Conservation (phyloP, 129 eudicot genomes). For the Ambrosia trifida region DNA sequence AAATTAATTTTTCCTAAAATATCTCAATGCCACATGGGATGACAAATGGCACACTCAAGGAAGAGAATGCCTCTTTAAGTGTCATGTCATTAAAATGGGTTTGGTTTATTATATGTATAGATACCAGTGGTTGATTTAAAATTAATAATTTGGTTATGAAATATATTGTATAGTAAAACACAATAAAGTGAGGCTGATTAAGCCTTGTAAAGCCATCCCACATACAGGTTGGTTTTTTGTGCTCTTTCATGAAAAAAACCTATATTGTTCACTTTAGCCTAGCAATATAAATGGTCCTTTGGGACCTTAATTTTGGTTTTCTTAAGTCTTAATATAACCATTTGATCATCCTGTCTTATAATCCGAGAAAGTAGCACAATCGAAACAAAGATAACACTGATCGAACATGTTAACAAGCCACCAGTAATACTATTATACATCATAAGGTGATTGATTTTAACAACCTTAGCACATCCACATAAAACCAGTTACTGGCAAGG, state of each 20-base stretch:
- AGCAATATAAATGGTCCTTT: background rate
- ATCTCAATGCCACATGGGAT: too few species aligned
- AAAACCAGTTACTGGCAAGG: constrained; percentile 11
- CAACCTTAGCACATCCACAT: constrained; percentile 15
- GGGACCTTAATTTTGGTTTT: background rate
- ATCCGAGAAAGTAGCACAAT: background rate
- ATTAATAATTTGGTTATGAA: background rate
- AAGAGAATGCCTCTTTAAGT: too few species aligned
- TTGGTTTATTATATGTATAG: too few species aligned
- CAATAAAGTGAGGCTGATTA: background rate
- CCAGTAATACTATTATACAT: background rate
- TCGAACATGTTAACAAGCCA: background rate
- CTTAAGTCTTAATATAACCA: background rate
- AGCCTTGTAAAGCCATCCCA: background rate
- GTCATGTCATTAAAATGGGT: too few species aligned
- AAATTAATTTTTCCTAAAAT: too few species aligned
- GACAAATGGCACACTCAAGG: too few species aligned
- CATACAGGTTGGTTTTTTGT: background rate
- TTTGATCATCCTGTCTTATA: background rate
- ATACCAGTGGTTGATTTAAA: background rate
- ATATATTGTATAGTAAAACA: background rate
- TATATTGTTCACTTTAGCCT: background rate
- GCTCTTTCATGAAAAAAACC: background rate
- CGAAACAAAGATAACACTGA: background rate
- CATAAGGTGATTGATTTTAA: background rate